phyloP scores from a whole-genome alignment of 257 asterid species.

The Solanum medicagineum region DNA sequence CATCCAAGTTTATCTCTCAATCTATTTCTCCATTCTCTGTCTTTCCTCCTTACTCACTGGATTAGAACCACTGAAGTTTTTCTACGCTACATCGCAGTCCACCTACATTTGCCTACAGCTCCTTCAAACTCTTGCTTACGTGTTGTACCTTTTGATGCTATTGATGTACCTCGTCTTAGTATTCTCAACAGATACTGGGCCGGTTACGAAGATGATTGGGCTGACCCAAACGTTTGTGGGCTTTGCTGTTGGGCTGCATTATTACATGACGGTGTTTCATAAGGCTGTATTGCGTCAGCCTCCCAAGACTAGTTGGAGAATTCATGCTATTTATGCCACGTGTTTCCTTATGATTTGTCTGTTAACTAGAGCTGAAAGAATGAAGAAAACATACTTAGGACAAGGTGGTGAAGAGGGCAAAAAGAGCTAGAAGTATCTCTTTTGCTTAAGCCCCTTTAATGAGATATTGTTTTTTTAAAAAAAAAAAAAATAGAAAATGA shows the following conservation, averaged over 20 bases:
- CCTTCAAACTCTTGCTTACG: constrained; percentile 56
- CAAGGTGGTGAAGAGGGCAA: constrained; percentile 76
- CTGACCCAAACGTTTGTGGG: constrained; percentile 84
- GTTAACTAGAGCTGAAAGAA: constrained; percentile 43
- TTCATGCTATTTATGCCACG: constrained; percentile 70
- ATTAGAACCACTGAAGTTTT: constrained; percentile 69
- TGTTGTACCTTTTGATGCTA: constrained; percentile 75
- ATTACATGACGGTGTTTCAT: constrained; percentile 77
- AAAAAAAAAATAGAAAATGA: too few relatives aligned
- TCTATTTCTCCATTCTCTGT: constrained; percentile 73
- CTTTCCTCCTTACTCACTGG: constrained; percentile 64
- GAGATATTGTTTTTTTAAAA: background rate
- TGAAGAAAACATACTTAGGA: constrained; percentile 68
- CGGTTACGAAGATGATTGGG: constrained; percentile 43
- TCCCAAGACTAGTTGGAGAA: constrained; percentile 77
- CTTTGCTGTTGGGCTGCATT: constrained; percentile 84
- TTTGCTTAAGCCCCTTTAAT: background rate
- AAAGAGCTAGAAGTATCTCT: constrained; percentile 21
- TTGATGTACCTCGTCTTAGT: constrained; percentile 73
- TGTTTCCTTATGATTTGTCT: constrained; percentile 67
- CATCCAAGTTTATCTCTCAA: constrained; percentile 70
- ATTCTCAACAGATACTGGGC: constrained; percentile 66
- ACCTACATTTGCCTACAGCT: constrained; percentile 70
- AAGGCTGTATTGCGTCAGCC: constrained; percentile 69
- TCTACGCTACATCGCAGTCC: constrained; percentile 82